These are phyloP conservation scores for Waitea zeae DNA, from an alignment of 1,284 basidiomycete species.

Conservation along the genomic window DNA sequence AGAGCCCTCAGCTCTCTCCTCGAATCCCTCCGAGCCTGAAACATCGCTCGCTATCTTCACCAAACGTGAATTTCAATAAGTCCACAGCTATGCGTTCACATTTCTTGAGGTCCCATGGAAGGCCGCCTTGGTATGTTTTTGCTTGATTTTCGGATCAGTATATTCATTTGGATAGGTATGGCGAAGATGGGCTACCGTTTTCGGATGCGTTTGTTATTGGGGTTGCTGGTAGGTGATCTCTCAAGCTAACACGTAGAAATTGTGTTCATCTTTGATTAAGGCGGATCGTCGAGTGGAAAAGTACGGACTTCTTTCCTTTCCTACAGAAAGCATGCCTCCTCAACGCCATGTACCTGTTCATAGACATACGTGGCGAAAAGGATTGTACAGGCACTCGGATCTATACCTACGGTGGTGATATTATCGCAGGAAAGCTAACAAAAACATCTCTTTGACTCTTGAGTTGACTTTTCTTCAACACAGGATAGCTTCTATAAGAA, in stretches of 20 bases:
- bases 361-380: slow-evolving; percentile 87
- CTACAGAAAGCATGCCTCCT: background rate
- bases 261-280: slow-evolving; percentile 18
- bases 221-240: slow-evolving; percentile 58
- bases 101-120: slow-evolving; percentile 65
- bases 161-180: slow-evolving; percentile 34
- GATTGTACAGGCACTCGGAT: slow-evolving; percentile 67
- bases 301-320: slow-evolving; percentile 22
- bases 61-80: no score
- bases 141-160: background rate
- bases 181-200: slow-evolving; percentile 48
- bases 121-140: slow-evolving; percentile 52
- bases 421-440: slow-evolving; percentile 49
- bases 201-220: slow-evolving; percentile 82
- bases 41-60: no score
- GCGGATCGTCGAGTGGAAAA: slow-evolving; percentile 90
- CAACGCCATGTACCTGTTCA: slow-evolving; percentile 4
- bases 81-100: background rate
- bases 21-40: no score
- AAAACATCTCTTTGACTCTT: background rate
- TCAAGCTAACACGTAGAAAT: slow-evolving; percentile 9
- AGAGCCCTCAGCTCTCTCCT: no score
- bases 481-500: slow-evolving; percentile 91
- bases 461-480: slow-evolving; percentile 1
- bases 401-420: slow-evolving; percentile 79